phyloP scores from a whole-genome alignment of 441 rosid genomes.

The Erodium texanum region DNA sequence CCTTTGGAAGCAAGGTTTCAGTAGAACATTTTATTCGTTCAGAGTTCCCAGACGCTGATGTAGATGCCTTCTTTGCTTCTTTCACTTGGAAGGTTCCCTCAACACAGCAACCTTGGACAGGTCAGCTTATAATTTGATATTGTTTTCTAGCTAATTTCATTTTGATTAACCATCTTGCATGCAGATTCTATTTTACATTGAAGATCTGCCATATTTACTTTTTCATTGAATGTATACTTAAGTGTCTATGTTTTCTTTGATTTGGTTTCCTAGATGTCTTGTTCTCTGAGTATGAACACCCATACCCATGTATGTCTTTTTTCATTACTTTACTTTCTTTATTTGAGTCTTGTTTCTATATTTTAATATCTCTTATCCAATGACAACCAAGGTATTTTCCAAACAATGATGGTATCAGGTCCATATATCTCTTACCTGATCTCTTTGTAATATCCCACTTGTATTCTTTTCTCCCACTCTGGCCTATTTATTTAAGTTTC shows the following conservation, averaged over 20 bases:
- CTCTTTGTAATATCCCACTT: background rate
- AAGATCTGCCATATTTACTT: background rate
- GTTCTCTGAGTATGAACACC: background rate
- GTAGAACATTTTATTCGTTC: conserved; percentile 37
- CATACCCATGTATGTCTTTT: background rate
- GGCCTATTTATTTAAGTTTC: too few species aligned
- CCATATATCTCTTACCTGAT: background rate
- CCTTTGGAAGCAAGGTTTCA: conserved; percentile 53
- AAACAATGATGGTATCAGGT: too few species aligned
- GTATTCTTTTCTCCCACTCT: background rate
- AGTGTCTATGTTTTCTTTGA: background rate
- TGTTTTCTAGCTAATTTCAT: background rate
- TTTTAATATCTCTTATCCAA: background rate
- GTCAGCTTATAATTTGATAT: conserved; percentile 23
- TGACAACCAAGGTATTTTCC: background rate
- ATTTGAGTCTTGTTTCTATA: background rate
- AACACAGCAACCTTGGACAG: conserved; percentile 25
- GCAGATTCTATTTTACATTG: too few species aligned
- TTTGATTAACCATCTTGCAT: too few species aligned
- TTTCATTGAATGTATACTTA: background rate
- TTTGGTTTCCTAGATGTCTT: background rate
- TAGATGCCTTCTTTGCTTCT: conserved; percentile 55
- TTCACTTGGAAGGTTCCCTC: conserved; percentile 78
- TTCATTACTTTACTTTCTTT: background rate
- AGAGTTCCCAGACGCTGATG: conserved; percentile 43